Percentiles rank a stretch among this genome's conserved stretches.
phyloP scores from a whole-genome alignment of 2,329 filamentous ascomycete species.

The Colletotrichum tabaci region DNA sequence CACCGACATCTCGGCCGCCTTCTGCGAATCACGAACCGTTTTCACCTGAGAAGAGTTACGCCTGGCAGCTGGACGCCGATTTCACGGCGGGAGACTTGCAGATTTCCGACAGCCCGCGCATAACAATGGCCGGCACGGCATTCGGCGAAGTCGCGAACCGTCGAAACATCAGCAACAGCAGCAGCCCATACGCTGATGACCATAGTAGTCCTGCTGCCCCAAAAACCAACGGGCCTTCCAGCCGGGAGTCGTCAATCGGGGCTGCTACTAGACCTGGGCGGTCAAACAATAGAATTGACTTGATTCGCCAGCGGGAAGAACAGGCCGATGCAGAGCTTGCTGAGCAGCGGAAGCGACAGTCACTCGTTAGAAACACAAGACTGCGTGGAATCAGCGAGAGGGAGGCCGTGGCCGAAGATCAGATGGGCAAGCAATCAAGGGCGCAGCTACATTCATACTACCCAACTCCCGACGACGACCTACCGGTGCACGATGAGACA shows the following conservation, averaged over 20 bases:
- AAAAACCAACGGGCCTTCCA: constrained; percentile 40
- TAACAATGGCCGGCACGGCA: constrained; percentile 56
- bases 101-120: constrained; percentile 69
- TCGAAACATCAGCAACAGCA: constrained; percentile 48
- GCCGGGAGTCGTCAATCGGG: constrained; percentile 1
- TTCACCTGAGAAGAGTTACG: constrained; percentile 67
- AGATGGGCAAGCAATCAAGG: constrained; percentile 10
- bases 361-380: constrained; percentile 55
- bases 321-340: constrained; percentile 46
- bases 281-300: constrained; percentile 64
- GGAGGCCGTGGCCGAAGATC: constrained; percentile 55
- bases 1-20: constrained; percentile 45
- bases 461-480: constrained; percentile 55
- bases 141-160: constrained; percentile 48
- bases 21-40: constrained; percentile 42
- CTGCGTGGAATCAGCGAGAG: constrained; percentile 62
- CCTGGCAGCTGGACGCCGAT: constrained; percentile 71
- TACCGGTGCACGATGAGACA: constrained; percentile 52
- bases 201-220: constrained; percentile 6
- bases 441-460: constrained; percentile 24
- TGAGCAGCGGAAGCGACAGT: constrained; percentile 19
- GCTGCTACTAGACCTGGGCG: constrained; percentile 41
- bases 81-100: constrained; percentile 71
- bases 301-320: constrained; percentile 61
- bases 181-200: constrained; percentile 42